phyloP scores from a whole-genome alignment of 345 rosid species.

The Trapa bicornis region DNA sequence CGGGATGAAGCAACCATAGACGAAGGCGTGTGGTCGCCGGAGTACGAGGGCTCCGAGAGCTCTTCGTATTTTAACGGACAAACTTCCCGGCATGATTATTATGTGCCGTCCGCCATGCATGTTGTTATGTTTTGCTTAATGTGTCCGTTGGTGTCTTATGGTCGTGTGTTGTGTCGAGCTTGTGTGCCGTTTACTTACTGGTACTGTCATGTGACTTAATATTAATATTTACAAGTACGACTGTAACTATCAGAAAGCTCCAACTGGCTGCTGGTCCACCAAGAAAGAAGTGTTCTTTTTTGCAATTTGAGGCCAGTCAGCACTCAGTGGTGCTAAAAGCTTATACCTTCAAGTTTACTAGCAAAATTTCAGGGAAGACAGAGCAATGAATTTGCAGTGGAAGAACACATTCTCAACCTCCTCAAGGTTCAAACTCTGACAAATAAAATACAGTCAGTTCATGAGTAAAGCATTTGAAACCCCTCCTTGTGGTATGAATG shows the following conservation, averaged over 20 bases:
- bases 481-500: not conserved
- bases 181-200: no score
- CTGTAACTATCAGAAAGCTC: not conserved
- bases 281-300: not conserved
- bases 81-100: no score
- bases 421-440: slow-evolving; percentile 22
- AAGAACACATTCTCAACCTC: slow-evolving; percentile 10
- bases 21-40: not conserved
- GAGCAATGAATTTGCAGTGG: slow-evolving; percentile 3
- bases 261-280: not conserved
- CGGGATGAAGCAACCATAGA: not conserved
- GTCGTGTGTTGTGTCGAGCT: no score
- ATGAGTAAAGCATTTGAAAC: slow-evolving; percentile 14
- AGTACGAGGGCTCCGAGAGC: no score
- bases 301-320: not conserved
- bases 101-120: no score
- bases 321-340: not conserved
- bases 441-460: slow-evolving; percentile 14
- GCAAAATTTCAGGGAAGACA: not conserved
- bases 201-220: no score
- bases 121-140: no score
- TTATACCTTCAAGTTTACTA: no score
- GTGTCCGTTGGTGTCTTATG: no score
- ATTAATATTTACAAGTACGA: no score
- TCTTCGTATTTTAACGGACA: no score